A percentile compares a stretch with the other conserved stretches of the same genome.
phyloP scores from a whole-genome alignment of 495 filamentous ascomycete species.

The Aspergillus funiculosus region DNA sequence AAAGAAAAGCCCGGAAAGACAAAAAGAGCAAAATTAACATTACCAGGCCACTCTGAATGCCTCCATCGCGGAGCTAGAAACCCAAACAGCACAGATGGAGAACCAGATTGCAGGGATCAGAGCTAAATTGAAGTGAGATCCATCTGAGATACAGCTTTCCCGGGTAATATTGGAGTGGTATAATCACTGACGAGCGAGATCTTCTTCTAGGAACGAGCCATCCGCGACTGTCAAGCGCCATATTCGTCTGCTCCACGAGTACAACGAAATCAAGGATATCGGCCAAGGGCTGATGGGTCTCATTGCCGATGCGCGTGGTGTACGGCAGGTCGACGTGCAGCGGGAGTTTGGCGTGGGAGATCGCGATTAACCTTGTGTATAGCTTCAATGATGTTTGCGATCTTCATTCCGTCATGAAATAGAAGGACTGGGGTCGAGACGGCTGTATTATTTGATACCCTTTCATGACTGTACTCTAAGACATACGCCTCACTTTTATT shows the following conservation, averaged over 20 bases:
- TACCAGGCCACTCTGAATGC: slow-evolving; percentile 25
- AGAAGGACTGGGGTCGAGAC: too few species aligned
- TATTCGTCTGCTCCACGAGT: slow-evolving; percentile 63
- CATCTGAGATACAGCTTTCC: background rate
- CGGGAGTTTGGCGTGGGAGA: slow-evolving; percentile 47
- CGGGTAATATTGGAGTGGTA: background rate
- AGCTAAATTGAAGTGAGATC: slow-evolving; percentile 34
- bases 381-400: background rate
- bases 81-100: slow-evolving; percentile 27
- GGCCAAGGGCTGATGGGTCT: slow-evolving; percentile 67
- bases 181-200: background rate
- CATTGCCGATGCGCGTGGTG: slow-evolving; percentile 63
- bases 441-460: too few species aligned
- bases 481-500: background rate
- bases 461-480: too few species aligned
- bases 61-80: slow-evolving; percentile 34
- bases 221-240: slow-evolving; percentile 54
- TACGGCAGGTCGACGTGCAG: slow-evolving; percentile 58
- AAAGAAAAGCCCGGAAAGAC: slow-evolving; percentile 7
- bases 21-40: background rate
- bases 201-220: slow-evolving; percentile 26
- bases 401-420: too few species aligned
- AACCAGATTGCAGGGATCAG: slow-evolving; percentile 28
- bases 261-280: slow-evolving; percentile 75
- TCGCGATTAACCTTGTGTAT: slow-evolving; percentile 26